Evolutionary conservation across 768 basidiomycete genomes (phyloP), one percentile per base, ranked within the genome.

Genomic region (Xerocomellus dryophilus): DNA sequence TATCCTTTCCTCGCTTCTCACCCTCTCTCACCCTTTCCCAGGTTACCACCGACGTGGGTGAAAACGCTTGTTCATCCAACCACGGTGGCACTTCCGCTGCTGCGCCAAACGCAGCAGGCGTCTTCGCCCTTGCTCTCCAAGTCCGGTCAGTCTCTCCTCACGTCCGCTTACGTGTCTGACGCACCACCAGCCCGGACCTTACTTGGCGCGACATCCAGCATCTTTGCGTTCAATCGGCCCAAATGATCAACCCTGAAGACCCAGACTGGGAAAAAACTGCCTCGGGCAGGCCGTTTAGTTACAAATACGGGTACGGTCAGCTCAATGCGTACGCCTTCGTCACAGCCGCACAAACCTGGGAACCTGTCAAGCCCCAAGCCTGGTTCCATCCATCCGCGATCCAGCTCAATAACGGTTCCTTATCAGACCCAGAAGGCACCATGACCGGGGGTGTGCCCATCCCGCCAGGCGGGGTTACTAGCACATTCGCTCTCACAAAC

Each of bases 81-180:
- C 97, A 99, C 64, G 97, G 97, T 21, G 97, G 97, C 15, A 99
- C 97, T 2, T 98, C 96, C 15, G 97, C 97, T 21, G 97, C 97
- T 5, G 97, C 97, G 7, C 97, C 97, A 7, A 91, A 98, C 59
- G 97, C 93, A 23, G 94, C 86, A 14, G 97, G 93, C 25, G 90
- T 98, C 36, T 87, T 96, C 66, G 90, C 94, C 20, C 81, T 99
- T 11, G 93, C 93, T 7, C 76, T 99, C 15, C 79, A 93, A 73
- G 90, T 82, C 53, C 81, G 95, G 93, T 93, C 62, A 52, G 80
- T 66, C 41, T 23, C 50, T 44, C 34, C 47, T 27, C 10, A 15
- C 35, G 17, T 27, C n/a, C 60, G 51, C 31, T 36, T 43, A 45
- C 47, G 50, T 38, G 43, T 50, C 53, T 49, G 20, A 66, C 58